Percentiles rank a stretch among this genome's conserved stretches.
These are phyloP conservation scores for Pseudoturritis turrita DNA, from an alignment of 345 rosid genomes.

Conservation along the genomic window DNA sequence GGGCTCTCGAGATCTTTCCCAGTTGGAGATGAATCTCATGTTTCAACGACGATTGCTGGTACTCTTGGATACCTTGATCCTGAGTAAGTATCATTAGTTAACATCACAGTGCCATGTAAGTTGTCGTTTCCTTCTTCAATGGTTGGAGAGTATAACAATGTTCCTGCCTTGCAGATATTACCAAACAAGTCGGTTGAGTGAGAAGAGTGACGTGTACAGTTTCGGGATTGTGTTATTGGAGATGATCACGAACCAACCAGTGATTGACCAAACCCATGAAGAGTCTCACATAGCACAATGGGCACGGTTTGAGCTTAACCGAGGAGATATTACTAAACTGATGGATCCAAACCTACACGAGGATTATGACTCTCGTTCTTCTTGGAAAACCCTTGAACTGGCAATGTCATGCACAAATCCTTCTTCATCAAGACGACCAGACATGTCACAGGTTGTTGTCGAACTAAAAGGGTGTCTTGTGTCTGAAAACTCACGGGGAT, in stretches of 20 bases:
- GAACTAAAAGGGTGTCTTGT: background rate
- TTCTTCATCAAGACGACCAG: background rate
- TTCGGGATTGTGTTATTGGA: conserved; percentile 9
- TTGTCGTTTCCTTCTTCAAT: background rate
- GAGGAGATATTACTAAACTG: background rate
- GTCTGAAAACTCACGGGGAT: background rate
- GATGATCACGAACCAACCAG: conserved; percentile 1
- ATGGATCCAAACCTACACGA: background rate
- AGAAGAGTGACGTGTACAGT: conserved; percentile 7
- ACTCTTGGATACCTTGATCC: conserved; percentile 19
- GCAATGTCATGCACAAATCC: conserved; percentile 3
- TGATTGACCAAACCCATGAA: background rate
- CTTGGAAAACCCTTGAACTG: conserved; percentile 9
- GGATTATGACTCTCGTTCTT: background rate
- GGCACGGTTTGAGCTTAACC: background rate
- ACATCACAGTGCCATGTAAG: too few species aligned
- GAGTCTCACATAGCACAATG: background rate
- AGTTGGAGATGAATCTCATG: background rate
- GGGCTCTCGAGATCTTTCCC: conserved; percentile 38
- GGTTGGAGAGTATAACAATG: background rate
- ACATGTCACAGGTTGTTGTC: background rate
- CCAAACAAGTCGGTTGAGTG: background rate
- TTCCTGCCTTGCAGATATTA: background rate
- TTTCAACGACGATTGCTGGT: background rate
- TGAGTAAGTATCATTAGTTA: conserved; percentile 3